Evolutionary conservation across 2,329 filamentous ascomycete genomes (phyloP), one percentile per base, ranked within the genome.

Genomic region (Tolypocladium sp.): DNA sequence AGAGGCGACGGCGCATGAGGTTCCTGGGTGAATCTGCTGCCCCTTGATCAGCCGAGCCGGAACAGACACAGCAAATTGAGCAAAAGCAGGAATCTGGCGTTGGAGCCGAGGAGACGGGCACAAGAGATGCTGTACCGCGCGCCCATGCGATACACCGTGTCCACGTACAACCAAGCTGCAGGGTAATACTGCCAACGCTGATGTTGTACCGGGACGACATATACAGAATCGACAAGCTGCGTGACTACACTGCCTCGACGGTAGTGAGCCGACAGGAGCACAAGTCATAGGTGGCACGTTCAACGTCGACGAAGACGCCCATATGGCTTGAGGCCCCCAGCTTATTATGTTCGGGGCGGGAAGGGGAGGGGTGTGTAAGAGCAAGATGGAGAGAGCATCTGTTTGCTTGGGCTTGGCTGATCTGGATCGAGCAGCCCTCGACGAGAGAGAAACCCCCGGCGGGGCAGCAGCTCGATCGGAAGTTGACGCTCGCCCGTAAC

Each of bases 1-100:
- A 83, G 74, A 66, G 81, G 74, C 63, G 80, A 76, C 62, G 76
- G 76, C 70, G 72, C 77, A 67, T 60, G 59, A 41, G 79, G 73
- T 67, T 83, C 81, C 69, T 82, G 80, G 68, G 74, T 78, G 73
- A 82, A 84, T 77, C 82, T 84, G 71, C 63, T 65, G 49, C 57
- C 59, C 58, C 62, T 37, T 22, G 63, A 66, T 71, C 61, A 68
- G 68, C 63, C 62, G 60, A 67, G 64, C 56, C 46, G 59, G 17
- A 49, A 49, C 51, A 40, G 27, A 55, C 20, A 51, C 57, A 57
- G 57, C 53, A 59, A 55, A 56, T 56, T 58, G 59, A 57, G 59
- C 37, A 58, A 55, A 58, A 30, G 49, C 25, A 60, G 58, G 63
- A 64, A 64, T 67, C 65, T 56, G 25, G 38, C 51, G 58, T 27